A percentile compares a stretch with the other conserved stretches of the same genome.
Conservation (phyloP, 805 yeast genomes). For the Henningerozyma blattae region DNA sequence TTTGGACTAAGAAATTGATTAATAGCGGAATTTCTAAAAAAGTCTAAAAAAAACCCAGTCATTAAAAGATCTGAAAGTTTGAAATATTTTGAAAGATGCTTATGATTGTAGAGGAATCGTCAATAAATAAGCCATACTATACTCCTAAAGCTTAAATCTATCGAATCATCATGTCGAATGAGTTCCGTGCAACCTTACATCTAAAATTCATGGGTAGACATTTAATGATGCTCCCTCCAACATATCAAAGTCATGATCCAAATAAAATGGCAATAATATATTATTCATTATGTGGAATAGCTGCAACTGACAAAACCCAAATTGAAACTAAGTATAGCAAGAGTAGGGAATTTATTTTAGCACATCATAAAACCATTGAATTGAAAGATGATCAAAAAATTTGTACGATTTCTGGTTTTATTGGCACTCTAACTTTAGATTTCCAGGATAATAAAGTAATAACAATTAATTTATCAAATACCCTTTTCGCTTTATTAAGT, state of each 20-base stretch:
- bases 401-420: slow-evolving; percentile 21
- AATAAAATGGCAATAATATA: slow-evolving; percentile 59
- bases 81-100: too few relatives aligned
- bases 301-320: slow-evolving; percentile 17
- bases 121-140: background rate
- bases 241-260: slow-evolving; percentile 52
- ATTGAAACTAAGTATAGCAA: slow-evolving; percentile 18
- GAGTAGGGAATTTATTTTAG: slow-evolving; percentile 20
- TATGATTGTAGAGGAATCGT: too few relatives aligned
- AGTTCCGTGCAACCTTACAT: too few relatives aligned
- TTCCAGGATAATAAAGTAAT: slow-evolving; percentile 4
- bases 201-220: slow-evolving; percentile 38
- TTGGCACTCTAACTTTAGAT: slow-evolving; percentile 11
- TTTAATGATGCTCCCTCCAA: slow-evolving; percentile 40
- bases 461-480: slow-evolving; percentile 56
- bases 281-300: slow-evolving; percentile 50
- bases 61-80: too few relatives aligned
- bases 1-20: too few relatives aligned
- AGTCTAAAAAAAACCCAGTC: too few relatives aligned
- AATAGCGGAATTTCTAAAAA: too few relatives aligned
- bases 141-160: too few relatives aligned
- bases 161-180: too few relatives aligned
- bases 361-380: slow-evolving; percentile 15
- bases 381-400: slow-evolving; percentile 20
- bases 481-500: slow-evolving; percentile 57